These are phyloP conservation scores for Pichia sporocuriosa DNA, from an alignment of 805 yeast species.

Conservation along the genomic window DNA sequence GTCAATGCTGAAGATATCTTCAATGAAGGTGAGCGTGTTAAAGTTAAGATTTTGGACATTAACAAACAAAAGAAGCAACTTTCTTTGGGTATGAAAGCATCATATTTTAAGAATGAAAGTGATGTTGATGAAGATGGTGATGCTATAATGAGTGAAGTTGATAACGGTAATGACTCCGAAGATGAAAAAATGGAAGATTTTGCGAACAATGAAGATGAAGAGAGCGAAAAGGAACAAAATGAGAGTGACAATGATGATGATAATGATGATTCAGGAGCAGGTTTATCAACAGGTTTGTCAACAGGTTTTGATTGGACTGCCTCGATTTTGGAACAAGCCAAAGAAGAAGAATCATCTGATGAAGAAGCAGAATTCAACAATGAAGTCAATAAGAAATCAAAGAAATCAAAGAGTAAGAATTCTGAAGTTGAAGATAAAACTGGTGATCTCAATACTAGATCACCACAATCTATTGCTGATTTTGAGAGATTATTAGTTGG, in stretches of 20 bases:
- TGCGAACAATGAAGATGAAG: constrained; percentile 30
- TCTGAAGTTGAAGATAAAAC: constrained; percentile 68
- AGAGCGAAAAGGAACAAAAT: neutral
- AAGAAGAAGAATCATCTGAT: constrained; percentile 45
- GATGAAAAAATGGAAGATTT: constrained; percentile 23
- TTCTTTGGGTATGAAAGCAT: constrained; percentile 91
- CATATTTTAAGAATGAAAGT: constrained; percentile 48
- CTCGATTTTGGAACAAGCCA: constrained; percentile 74
- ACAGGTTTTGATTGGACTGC: constrained; percentile 98
- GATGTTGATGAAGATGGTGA: constrained; percentile 25
- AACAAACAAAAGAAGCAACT: constrained; percentile 64
- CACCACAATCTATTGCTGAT: constrained; percentile 88
- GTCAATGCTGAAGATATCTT: constrained; percentile 60
- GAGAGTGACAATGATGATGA: constrained; percentile 20
- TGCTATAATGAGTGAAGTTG: constrained; percentile 22
- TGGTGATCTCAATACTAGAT: constrained; percentile 71
- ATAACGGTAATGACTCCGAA: constrained; percentile 29
- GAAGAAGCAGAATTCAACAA: constrained; percentile 39
- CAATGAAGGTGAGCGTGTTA: constrained; percentile 85
- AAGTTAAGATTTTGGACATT: constrained; percentile 66
- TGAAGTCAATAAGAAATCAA: constrained; percentile 35
- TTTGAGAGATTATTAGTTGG: constrained; percentile 89
- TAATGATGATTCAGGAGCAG: constrained; percentile 23
- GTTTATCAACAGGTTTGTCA: constrained; percentile 51
- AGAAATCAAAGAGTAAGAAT: constrained; percentile 37